These are phyloP conservation scores for Tarenaya hassleriana DNA, from an alignment of 345 rosid species.

Conservation along the genomic window DNA sequence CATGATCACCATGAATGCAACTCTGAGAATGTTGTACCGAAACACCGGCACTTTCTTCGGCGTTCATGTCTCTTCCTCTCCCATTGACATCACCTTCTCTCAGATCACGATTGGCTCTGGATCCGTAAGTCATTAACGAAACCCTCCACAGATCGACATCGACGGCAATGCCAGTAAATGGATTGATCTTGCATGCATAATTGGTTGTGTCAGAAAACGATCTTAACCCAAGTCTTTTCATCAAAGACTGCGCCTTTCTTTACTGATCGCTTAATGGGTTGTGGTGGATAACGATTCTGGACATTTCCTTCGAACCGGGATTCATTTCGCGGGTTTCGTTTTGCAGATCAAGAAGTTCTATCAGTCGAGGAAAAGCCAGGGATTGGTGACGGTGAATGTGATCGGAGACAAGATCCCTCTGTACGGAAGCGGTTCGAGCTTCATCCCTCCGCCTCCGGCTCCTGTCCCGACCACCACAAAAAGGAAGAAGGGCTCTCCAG, in stretches of 20 bases:
- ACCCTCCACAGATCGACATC: too few relatives aligned
- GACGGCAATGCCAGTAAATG: too few relatives aligned
- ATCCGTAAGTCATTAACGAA: constrained; percentile 40
- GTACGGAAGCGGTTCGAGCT: constrained; percentile 76
- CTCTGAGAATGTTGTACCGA: constrained; percentile 60
- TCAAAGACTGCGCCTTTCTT: too few relatives aligned
- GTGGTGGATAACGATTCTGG: neutral
- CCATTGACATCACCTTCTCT: constrained; percentile 60
- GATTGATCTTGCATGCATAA: too few relatives aligned
- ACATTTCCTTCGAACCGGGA: too few relatives aligned
- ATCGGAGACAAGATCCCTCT: constrained; percentile 67
- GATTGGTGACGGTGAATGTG: constrained; percentile 45
- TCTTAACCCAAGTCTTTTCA: too few relatives aligned
- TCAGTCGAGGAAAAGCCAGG: constrained; percentile 73
- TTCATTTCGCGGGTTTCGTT: constrained; percentile 1
- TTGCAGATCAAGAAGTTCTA: constrained; percentile 73
- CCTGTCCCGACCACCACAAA: constrained; percentile 26
- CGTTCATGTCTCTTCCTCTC: constrained; percentile 74
- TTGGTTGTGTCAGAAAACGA: too few relatives aligned
- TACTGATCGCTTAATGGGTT: neutral
- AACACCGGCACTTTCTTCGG: constrained; percentile 96
- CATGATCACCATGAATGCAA: constrained; percentile 80
- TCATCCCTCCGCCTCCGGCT: constrained; percentile 58
- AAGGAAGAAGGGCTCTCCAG: constrained; percentile 24
- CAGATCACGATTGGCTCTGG: constrained; percentile 72